Base-by-base conservation (phyloP, 139 green algal species). In the Chlorella sp. region DNA sequence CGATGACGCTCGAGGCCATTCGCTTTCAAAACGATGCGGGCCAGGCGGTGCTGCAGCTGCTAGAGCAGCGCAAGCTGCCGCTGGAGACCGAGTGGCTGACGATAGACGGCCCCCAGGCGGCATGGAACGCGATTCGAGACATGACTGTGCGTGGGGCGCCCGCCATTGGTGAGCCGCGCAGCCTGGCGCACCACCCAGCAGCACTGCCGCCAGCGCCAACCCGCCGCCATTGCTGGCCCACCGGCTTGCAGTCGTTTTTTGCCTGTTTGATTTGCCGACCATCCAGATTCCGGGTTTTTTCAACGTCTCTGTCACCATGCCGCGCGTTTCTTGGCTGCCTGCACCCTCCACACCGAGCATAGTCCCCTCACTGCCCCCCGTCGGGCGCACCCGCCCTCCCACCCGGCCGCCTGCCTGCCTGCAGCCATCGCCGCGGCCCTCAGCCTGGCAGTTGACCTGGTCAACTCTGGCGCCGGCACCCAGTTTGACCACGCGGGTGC, bases 131-230 rank as follows among this genome's bases (percentile, higher is more conserved):
- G 12, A 97, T 98, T 88, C 39, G 48, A 39, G 96, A 99, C 75
- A 99, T 99, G 98, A 96, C 96, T 0, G 97, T 99, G 34, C 94
- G 98, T 24, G 98, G 98, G 1, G 98, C 98, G 16, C 98, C 98
- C 0, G 98, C 98, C 4, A 99, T 99, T 42, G 84, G 84, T 88
- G 84, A 68, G 48, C 37, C 19, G 19, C 19, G 5, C 7, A 18
- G 68, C 24, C 22, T 34, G 22, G 22, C 26, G 2, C 32, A 40
- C 32, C 71, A 78, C 64, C 15, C 24, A 14, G 64, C 64, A 30
- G 24, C 24, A 14, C 64, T 73, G 64, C 64, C 64, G 64, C 64
- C 64, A 30, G 64, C 24, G 79, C 79, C 48, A 5, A 57, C 48
- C 48, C 48, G 48, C 48, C 48, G 48, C 48, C 48, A 9, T 57